Percentiles rank a stretch among this genome's conserved stretches.
These are phyloP conservation scores for Epichloe brachyelytri DNA, from an alignment of 2,329 filamentous ascomycete species.

Conservation along the genomic window DNA sequence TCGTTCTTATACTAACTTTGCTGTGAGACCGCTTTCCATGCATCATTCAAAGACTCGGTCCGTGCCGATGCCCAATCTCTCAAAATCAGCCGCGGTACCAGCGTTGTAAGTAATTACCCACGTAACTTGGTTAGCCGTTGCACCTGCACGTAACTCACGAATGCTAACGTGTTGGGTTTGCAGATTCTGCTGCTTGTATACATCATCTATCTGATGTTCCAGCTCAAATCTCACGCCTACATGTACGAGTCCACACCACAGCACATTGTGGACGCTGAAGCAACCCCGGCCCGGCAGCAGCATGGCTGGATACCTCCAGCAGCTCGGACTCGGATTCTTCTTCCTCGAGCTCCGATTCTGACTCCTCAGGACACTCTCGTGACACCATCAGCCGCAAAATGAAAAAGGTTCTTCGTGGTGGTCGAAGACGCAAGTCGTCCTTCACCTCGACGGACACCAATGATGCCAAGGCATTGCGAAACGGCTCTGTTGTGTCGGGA, in stretches of 20 bases:
- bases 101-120: slow-evolving; percentile 48
- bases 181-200: slow-evolving; percentile 71
- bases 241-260: slow-evolving; percentile 89
- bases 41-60: slow-evolving; percentile 55
- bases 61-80: slow-evolving; percentile 59
- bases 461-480: slow-evolving; percentile 20
- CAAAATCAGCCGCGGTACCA: slow-evolving; percentile 80
- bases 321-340: slow-evolving; percentile 39
- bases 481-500: slow-evolving; percentile 26
- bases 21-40: slow-evolving; percentile 71
- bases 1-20: slow-evolving; percentile 14
- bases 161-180: background rate
- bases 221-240: slow-evolving; percentile 83
- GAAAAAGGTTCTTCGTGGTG: slow-evolving; percentile 58
- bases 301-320: slow-evolving; percentile 63
- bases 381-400: slow-evolving; percentile 62
- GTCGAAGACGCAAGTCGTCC: slow-evolving; percentile 66
- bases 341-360: slow-evolving; percentile 56
- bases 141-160: background rate
- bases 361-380: slow-evolving; percentile 40
- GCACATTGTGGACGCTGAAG: slow-evolving; percentile 83
- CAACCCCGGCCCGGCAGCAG: slow-evolving; percentile 74
- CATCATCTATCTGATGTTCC: slow-evolving; percentile 72
- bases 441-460: slow-evolving; percentile 51
- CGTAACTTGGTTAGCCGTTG: slow-evolving; percentile 9